Evolutionary conservation across 1,284 basidiomycete genomes (phyloP).

Genomic region (Trichosporon sp.): DNA sequence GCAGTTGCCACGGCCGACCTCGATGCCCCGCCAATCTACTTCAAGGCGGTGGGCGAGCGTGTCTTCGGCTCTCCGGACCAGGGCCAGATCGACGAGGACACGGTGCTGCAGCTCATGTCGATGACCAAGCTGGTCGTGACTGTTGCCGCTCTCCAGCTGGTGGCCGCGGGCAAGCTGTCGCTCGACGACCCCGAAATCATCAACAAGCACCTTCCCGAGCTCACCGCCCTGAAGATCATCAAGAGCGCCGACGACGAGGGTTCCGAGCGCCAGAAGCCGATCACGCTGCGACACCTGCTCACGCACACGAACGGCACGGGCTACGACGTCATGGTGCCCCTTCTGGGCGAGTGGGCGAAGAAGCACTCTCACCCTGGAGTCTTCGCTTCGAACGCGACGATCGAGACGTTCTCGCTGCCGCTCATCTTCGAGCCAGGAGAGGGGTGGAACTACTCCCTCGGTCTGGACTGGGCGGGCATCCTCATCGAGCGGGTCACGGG

Average conservation of each 20-base stretch:
- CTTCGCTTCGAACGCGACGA: constrained; percentile 19
- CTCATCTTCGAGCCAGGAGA: constrained; percentile 35
- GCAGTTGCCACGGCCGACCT: constrained; percentile 24
- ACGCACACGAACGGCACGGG: constrained; percentile 23
- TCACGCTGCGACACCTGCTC: constrained; percentile 36
- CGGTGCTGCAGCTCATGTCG: constrained; percentile 35
- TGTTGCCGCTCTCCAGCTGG: constrained; percentile 12
- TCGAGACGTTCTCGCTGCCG: constrained; percentile 19
- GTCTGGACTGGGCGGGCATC: constrained; percentile 42
- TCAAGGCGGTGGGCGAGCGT: constrained; percentile 26
- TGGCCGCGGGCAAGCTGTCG: constrained; percentile 12
- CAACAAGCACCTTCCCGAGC: constrained; percentile 33
- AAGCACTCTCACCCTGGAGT: background rate
- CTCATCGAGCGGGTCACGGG: constrained; percentile 35
- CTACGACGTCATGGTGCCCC: constrained; percentile 11
- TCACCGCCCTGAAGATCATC: constrained; percentile 26
- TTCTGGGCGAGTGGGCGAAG: constrained; percentile 11
- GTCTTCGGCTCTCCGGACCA: constrained; percentile 25
- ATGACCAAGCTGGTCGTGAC: constrained; percentile 34
- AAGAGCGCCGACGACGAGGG: constrained; percentile 27
- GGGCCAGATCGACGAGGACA: constrained; percentile 29
- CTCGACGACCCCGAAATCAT: constrained; percentile 28
- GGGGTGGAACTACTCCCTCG: constrained; percentile 27
- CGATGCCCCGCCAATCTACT: constrained; percentile 20
- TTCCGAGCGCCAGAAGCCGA: constrained; percentile 25